A percentile compares a stretch with the other conserved stretches of the same genome.
Evolutionary conservation across 1,139 yeast species (phyloP).

Genomic region (Geotrichum candidum): DNA sequence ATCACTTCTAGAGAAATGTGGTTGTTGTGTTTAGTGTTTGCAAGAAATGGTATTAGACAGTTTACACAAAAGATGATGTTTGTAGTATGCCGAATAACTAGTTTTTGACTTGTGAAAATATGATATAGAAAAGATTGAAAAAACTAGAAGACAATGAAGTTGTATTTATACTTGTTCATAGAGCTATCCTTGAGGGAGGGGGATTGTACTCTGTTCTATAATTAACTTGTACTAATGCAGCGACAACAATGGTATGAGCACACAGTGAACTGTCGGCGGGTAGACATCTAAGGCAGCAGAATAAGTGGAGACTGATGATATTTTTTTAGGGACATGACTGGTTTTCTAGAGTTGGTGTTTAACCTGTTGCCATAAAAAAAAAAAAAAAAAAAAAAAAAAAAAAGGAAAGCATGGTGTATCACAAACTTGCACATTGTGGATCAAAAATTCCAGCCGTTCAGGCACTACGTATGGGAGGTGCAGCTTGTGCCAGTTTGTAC

Average conservation of each 20-base stretch:
- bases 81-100: not conserved
- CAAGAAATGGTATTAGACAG: too few relatives aligned
- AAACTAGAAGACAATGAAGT: not conserved
- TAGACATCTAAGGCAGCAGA: too few relatives aligned
- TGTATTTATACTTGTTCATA: not conserved
- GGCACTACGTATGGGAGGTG: not conserved
- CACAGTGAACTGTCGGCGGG: too few relatives aligned
- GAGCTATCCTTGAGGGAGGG: not conserved
- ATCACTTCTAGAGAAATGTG: too few relatives aligned
- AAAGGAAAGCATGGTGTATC: not conserved
- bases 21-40: too few relatives aligned
- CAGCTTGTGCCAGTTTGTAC: not conserved
- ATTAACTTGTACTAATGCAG: not conserved
- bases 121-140: not conserved
- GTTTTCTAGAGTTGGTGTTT: not conserved
- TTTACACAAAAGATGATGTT: too few relatives aligned
- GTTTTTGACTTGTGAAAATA: not conserved
- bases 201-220: not conserved
- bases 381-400: not conserved
- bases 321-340: not conserved
- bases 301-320: not conserved
- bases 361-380: not conserved
- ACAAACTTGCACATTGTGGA: not conserved
- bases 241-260: not conserved
- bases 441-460: not conserved